A percentile compares a stretch with the other conserved stretches of the same genome.
Conservation (phyloP, 2,329 filamentous ascomycete species). For the Arthrobotrys megalospora region DNA sequence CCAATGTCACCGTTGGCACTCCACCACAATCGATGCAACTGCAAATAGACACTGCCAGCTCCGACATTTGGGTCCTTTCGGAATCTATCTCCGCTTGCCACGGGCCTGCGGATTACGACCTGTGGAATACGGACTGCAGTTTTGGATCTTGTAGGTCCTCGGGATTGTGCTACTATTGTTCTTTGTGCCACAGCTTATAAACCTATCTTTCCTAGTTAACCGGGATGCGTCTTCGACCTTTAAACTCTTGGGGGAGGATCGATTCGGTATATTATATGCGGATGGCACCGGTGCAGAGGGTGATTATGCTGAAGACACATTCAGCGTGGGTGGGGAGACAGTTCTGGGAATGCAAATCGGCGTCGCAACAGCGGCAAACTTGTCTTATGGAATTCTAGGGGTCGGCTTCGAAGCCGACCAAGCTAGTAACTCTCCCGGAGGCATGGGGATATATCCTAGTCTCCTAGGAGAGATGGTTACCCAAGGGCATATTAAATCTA, state of each 20-base stretch:
- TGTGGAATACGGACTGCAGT: conserved; percentile 41
- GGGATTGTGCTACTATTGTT: background rate
- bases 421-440: conserved; percentile 69
- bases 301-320: conserved; percentile 74
- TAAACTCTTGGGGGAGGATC: conserved; percentile 67
- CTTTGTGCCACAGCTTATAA: background rate
- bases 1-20: conserved; percentile 54
- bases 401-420: conserved; percentile 71
- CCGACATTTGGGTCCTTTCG: conserved; percentile 58
- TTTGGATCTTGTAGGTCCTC: conserved; percentile 52
- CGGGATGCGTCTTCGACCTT: conserved; percentile 71
- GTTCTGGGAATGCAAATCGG: conserved; percentile 73
- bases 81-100: conserved; percentile 40
- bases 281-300: conserved; percentile 73
- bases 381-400: conserved; percentile 74
- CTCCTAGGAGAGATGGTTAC: conserved; percentile 49
- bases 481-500: conserved; percentile 48
- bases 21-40: conserved; percentile 56
- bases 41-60: conserved; percentile 59
- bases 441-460: conserved; percentile 51
- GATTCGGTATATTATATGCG: conserved; percentile 76
- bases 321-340: conserved; percentile 71
- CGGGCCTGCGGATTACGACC: conserved; percentile 30
- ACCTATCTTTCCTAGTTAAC: conserved; percentile 69
- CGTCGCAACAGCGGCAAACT: conserved; percentile 70